Evolutionary conservation across 1,139 yeast genomes (phyloP), one percentile per base, ranked within the genome.

Genomic region (Blastobotrys elegans): DNA sequence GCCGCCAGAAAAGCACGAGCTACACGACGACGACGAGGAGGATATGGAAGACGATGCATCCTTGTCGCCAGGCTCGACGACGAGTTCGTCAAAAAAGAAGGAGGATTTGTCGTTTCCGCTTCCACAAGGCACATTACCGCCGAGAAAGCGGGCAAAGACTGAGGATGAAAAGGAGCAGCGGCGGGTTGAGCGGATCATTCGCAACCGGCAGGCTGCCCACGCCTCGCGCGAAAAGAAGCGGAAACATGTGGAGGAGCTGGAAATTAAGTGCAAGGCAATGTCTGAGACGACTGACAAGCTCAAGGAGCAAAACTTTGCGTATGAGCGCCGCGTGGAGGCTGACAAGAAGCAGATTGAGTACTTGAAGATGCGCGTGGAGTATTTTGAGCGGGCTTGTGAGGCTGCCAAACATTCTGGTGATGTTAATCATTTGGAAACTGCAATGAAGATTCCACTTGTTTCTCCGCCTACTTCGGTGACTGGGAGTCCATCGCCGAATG

Each of bases 81-180:
- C 20, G 6, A n/a, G 24, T 10, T 26, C 45, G 20, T 33, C 36
- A 10, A 34, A 45, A 37, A 24, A 26, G 39, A 34, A 33, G 47
- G 46, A 43, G 42, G 47, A 56, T 30, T 56, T 62, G 59, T 57
- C 60, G 20, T 56, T 63, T 43, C 71, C 70, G 13, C 61, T 62
- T 29, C 69, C 68, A 10, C 63, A 65, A 20, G 70, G 69, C 2
- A 60, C 87, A 27, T 74, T 90, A 53, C 97, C 97, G 29, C 97
- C 97, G 47, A 79, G 98, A 55, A 92, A 92, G 71, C 79, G 97
- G 59, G 98, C 98, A 10, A 88, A 86, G 73, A 92, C 98, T 37
- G 80, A 86, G 60, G 97, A 90, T 68, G 98, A 92, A 70, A 92
- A 90, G 71, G 97, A 92, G 68, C 97, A 90, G 69, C 83, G 98